A percentile compares a stretch with the other conserved stretches of the same genome.
Evolutionary conservation across 2,329 filamentous ascomycete species (phyloP).

Genomic region (Macroventuria anomochaeta): DNA sequence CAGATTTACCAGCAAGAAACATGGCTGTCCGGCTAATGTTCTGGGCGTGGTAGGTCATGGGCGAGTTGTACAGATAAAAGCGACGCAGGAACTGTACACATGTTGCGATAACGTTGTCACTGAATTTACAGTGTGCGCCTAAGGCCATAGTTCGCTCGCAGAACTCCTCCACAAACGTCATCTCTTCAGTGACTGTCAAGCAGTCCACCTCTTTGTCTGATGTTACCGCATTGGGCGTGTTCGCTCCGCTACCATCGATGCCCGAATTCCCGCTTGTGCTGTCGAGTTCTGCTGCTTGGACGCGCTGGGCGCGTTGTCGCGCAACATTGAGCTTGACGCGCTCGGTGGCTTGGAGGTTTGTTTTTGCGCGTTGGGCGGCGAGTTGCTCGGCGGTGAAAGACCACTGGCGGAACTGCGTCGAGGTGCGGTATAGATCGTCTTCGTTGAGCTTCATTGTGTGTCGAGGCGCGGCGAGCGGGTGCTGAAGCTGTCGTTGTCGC

Average conservation of each 20-base stretch:
- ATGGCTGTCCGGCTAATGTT: constrained; percentile 88
- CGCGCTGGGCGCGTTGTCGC: constrained; percentile 52
- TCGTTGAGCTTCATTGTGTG: constrained; percentile 68
- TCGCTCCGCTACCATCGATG: constrained; percentile 44
- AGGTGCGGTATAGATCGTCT: constrained; percentile 88
- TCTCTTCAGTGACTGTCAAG: constrained; percentile 82
- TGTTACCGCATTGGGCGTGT: constrained; percentile 32
- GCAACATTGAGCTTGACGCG: constrained; percentile 66
- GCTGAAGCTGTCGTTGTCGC: constrained; percentile 14
- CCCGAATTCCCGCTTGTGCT: constrained; percentile 26
- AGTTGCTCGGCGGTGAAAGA: constrained; percentile 82
- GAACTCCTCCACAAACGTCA: constrained; percentile 81
- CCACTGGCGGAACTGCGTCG: constrained; percentile 91
- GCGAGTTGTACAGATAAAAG: constrained; percentile 94
- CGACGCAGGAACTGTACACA: constrained; percentile 89
- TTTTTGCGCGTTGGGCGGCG: constrained; percentile 73
- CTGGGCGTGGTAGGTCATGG: constrained; percentile 94
- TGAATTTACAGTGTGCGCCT: constrained; percentile 66
- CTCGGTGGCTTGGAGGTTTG: constrained; percentile 79
- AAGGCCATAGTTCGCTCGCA: constrained; percentile 65
- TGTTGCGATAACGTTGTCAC: constrained; percentile 72
- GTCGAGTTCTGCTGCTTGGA: constrained; percentile 42
- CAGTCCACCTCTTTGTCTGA: constrained; percentile 70
- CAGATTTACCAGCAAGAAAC: constrained; percentile 92
- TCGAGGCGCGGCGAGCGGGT: constrained; percentile 8